phyloP scores from a whole-genome alignment of 352 stramenopile species.

The Pythium dissotocum region DNA sequence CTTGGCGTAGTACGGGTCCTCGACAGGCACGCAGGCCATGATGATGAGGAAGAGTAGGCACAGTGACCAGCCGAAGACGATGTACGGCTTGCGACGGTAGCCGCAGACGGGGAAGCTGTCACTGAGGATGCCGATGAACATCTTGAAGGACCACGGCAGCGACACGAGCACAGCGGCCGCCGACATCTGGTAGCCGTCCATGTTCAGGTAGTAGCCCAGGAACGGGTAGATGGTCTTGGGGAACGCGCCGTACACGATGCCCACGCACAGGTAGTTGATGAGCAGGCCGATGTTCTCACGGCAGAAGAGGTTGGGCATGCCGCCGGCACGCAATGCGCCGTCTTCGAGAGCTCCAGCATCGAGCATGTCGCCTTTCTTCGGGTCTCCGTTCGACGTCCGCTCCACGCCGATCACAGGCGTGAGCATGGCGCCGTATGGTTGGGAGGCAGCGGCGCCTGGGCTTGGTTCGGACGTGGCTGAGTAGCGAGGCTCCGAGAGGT shows the following conservation, averaged over 20 bases:
- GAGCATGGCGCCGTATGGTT: conserved; percentile 9
- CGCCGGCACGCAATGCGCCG: not conserved
- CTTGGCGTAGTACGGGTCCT: conserved; percentile 26
- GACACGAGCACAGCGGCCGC: conserved; percentile 25
- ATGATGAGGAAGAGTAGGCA: conserved; percentile 26
- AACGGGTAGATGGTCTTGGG: conserved; percentile 34
- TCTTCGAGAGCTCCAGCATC: conserved; percentile 20
- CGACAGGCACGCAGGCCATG: conserved; percentile 24
- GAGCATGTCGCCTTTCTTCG: conserved; percentile 7
- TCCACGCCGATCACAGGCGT: conserved; percentile 6
- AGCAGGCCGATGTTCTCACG: conserved; percentile 31
- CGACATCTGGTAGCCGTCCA: conserved; percentile 27
- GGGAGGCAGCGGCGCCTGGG: conserved; percentile 1
- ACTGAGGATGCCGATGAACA: conserved; percentile 37
- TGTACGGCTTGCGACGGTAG: conserved; percentile 36
- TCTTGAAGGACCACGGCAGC: conserved; percentile 38
- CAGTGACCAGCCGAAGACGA: conserved; percentile 34
- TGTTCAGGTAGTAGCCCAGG: conserved; percentile 32
- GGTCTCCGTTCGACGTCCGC: not conserved
- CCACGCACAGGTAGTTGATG: conserved; percentile 31
- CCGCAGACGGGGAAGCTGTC: conserved; percentile 35
- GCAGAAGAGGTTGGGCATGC: conserved; percentile 22
- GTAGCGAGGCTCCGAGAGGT: conserved; percentile 21
- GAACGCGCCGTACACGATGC: conserved; percentile 28
- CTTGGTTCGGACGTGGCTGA: conserved; percentile 7